Conservation (phyloP, 495 filamentous ascomycete genomes). For the Aspergillus funiculosus region DNA sequence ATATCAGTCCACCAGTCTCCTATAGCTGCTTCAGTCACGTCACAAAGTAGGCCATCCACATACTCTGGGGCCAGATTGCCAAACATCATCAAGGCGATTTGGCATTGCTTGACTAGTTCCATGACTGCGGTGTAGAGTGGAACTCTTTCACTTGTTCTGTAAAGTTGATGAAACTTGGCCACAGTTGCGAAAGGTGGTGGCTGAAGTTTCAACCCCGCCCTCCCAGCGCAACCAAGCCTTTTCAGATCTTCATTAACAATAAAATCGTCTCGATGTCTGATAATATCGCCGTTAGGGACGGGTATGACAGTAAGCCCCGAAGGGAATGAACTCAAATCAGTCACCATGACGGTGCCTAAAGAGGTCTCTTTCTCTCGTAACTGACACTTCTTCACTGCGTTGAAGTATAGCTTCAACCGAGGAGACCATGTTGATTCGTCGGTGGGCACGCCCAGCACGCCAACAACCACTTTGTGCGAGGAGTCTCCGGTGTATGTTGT, state of each 20-base stretch:
- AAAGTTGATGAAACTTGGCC: slow-evolving; percentile 89
- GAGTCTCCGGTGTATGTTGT: slow-evolving; percentile 88
- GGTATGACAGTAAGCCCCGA: slow-evolving; percentile 82
- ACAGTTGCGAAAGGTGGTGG: slow-evolving; percentile 71
- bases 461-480: slow-evolving; percentile 67
- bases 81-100: slow-evolving; percentile 82
- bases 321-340: slow-evolving; percentile 85
- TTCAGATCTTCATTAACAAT: slow-evolving; percentile 95
- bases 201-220: slow-evolving; percentile 74
- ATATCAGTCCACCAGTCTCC: slow-evolving; percentile 96
- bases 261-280: slow-evolving; percentile 74
- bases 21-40: slow-evolving; percentile 84
- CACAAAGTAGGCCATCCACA: slow-evolving; percentile 87
- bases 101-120: slow-evolving; percentile 89
- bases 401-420: slow-evolving; percentile 75
- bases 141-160: slow-evolving; percentile 77
- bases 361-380: slow-evolving; percentile 76
- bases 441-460: slow-evolving; percentile 77
- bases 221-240: slow-evolving; percentile 82
- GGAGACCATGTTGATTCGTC: slow-evolving; percentile 79
- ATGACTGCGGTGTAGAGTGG: slow-evolving; percentile 69
- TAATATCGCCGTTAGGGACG: slow-evolving; percentile 81
- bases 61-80: slow-evolving; percentile 83
- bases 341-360: slow-evolving; percentile 84
- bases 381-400: slow-evolving; percentile 75